Conservation (phyloP, 345 rosid species). For the Pseudoturritis turrita region DNA sequence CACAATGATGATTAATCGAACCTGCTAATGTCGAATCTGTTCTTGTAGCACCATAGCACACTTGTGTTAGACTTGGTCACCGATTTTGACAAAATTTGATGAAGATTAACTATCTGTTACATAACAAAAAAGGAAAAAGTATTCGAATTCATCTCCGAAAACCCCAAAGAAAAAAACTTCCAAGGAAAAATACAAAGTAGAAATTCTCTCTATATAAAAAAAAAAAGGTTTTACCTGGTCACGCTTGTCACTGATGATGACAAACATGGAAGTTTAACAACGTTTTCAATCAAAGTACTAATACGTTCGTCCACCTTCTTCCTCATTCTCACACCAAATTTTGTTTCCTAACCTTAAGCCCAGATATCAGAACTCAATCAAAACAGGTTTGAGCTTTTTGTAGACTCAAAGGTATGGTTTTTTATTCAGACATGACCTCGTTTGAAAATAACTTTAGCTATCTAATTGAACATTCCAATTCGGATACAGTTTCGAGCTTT, state of each 20-base stretch:
- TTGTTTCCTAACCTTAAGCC: not conserved
- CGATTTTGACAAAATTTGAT: conserved; percentile 73
- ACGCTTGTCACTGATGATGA: conserved; percentile 92
- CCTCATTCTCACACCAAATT: conserved; percentile 53
- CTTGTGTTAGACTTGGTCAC: conserved; percentile 63
- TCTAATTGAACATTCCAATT: not conserved
- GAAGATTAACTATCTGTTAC: conserved; percentile 86
- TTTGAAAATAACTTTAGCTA: not conserved
- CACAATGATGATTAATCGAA: conserved; percentile 20
- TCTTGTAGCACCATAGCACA: conserved; percentile 93
- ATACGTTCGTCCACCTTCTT: conserved; percentile 96
- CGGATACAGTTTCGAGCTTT: conserved; percentile 13
- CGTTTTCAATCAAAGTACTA: conserved; percentile 87
- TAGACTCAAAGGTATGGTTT: not conserved
- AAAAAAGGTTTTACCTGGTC: conserved; percentile 38
- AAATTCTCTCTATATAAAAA: not conserved
- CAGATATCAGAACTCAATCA: not conserved
- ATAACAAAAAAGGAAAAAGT: not conserved
- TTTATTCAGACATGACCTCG: not conserved
- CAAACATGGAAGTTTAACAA: conserved; percentile 80
- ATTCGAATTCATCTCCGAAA: not conserved
- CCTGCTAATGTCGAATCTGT: conserved; percentile 97
- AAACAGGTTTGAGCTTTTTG: not conserved
- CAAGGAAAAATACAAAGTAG: conserved; percentile 23
- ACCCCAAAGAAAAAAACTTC: not conserved